Conservation (phyloP, 495 filamentous ascomycete species). For the Penicillium pancosmium region DNA sequence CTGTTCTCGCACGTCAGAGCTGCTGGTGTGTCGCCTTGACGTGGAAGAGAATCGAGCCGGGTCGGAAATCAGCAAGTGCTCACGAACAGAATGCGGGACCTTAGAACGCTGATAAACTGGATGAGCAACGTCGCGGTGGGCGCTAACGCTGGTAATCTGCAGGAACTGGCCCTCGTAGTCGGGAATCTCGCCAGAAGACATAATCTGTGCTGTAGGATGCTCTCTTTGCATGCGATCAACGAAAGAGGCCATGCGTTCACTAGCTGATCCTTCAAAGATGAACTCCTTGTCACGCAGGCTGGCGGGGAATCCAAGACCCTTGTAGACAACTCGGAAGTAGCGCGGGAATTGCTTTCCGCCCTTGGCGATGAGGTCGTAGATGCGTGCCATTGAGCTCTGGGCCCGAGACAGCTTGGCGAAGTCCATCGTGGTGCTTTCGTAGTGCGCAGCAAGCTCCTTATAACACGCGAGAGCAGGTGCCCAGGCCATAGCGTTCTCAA, state of each 20-base stretch:
- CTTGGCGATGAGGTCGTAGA: conserved; percentile 85
- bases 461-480: conserved; percentile 87
- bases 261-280: conserved; percentile 80
- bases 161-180: conserved; percentile 93
- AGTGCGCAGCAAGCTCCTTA: conserved; percentile 85
- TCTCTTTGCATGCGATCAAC: conserved; percentile 91
- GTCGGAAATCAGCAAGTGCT: conserved; percentile 77
- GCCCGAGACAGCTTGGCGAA: conserved; percentile 88
- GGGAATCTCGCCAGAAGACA: conserved; percentile 69
- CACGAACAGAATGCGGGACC: conserved; percentile 77
- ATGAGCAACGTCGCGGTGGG: conserved; percentile 79
- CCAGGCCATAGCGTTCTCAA: conserved; percentile 93
- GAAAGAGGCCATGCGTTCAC: conserved; percentile 78
- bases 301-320: conserved; percentile 84
- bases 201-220: conserved; percentile 84
- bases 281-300: conserved; percentile 88
- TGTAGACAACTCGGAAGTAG: conserved; percentile 92
- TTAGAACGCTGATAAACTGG: conserved; percentile 87
- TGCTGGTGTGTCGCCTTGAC: conserved; percentile 64
- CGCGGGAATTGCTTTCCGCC: conserved; percentile 75
- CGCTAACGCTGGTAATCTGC: conserved; percentile 76
- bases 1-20: conserved; percentile 66
- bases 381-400: conserved; percentile 88
- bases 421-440: conserved; percentile 86
- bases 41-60: conserved; percentile 75